Evolutionary conservation across 805 yeast genomes (phyloP).

Genomic region (Candida nanaspora): DNA sequence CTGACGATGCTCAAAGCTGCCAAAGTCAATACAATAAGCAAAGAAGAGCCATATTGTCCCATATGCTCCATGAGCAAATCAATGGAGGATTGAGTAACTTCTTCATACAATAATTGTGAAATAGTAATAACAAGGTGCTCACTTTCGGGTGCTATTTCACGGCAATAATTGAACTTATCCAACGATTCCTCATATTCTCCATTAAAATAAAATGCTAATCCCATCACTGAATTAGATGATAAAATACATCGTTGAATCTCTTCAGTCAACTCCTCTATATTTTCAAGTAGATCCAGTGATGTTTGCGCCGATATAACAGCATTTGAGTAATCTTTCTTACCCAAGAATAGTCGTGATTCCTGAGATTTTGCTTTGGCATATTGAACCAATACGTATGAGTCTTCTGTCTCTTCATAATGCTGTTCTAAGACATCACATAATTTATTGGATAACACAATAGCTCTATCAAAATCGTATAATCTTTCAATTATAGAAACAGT

Average conservation of each 20-base stretch:
- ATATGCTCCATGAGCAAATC: slow-evolving; percentile 72
- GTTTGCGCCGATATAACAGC: slow-evolving; percentile 59
- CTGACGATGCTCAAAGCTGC: slow-evolving; percentile 76
- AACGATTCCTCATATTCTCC: slow-evolving; percentile 44
- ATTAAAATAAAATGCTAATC: slow-evolving; percentile 60
- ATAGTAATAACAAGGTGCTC: slow-evolving; percentile 64
- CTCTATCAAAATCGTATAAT: slow-evolving; percentile 52
- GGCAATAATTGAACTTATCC: slow-evolving; percentile 12
- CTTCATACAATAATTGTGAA: slow-evolving; percentile 73
- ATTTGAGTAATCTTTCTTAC: slow-evolving; percentile 41
- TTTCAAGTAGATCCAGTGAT: slow-evolving; percentile 41
- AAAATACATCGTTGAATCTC: slow-evolving; percentile 27
- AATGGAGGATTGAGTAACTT: slow-evolving; percentile 72
- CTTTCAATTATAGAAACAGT: slow-evolving; percentile 61
- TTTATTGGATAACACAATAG: slow-evolving; percentile 37
- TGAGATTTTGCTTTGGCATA: slow-evolving; percentile 62
- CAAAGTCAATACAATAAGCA: slow-evolving; percentile 60
- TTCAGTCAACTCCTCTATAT: neutral
- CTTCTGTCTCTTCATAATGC: slow-evolving; percentile 48
- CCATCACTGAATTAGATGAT: slow-evolving; percentile 65
- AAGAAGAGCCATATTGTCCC: slow-evolving; percentile 55
- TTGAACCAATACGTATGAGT: slow-evolving; percentile 34
- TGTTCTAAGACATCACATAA: slow-evolving; percentile 34
- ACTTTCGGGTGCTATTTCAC: slow-evolving; percentile 41
- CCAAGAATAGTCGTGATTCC: slow-evolving; percentile 65